Evolutionary conservation across 1,284 basidiomycete genomes (phyloP).

Genomic region (Athelia psychrophila): DNA sequence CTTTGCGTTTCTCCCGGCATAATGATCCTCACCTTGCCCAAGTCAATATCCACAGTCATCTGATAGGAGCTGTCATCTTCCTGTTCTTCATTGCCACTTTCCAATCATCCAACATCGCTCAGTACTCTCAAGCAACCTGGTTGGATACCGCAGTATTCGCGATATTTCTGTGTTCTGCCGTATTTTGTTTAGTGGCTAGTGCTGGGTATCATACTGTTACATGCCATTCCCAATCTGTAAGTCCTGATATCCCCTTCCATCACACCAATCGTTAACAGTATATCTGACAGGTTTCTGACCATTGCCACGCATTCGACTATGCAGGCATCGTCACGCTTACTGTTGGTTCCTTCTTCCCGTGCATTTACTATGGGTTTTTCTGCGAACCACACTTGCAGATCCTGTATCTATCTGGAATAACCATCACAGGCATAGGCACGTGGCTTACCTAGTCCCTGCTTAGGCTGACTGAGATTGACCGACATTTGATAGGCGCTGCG

Average conservation of each 20-base stretch:
- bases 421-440: conserved; percentile 61
- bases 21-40: conserved; percentile 9
- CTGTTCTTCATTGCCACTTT: conserved; percentile 55
- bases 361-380: conserved; percentile 71
- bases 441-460: no score
- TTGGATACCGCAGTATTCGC: conserved; percentile 63
- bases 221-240: conserved; percentile 71
- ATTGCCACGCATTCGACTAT: conserved; percentile 69
- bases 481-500: conserved; percentile 53
- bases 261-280: conserved; percentile 9
- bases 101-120: conserved; percentile 44
- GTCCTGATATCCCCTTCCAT: conserved; percentile 14
- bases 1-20: conserved; percentile 3
- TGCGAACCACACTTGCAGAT: conserved; percentile 53
- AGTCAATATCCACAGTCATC: conserved; percentile 92
- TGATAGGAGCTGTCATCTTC: conserved; percentile 75
- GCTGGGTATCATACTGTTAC: conserved; percentile 76
- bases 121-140: conserved; percentile 53
- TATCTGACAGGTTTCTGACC: conserved; percentile 38
- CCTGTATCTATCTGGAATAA: conserved; percentile 54
- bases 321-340: conserved; percentile 68
- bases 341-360: conserved; percentile 82
- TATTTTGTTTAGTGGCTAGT: conserved; percentile 74
- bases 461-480: no score
- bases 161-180: conserved; percentile 71